These are phyloP conservation scores for Jasminum sambac DNA, from an alignment of 257 asterid species.

Conservation along the genomic window DNA sequence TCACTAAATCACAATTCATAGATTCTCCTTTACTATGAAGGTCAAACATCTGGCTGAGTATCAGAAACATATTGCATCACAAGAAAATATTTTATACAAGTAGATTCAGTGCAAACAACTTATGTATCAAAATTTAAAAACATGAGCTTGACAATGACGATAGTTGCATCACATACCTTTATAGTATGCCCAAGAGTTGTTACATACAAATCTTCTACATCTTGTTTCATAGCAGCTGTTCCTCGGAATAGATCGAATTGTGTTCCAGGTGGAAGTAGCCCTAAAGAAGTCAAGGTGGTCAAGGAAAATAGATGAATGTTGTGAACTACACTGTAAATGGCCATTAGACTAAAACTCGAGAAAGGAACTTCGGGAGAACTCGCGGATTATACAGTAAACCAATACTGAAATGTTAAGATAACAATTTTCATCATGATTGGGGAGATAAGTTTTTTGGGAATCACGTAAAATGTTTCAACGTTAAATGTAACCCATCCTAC, in stretches of 20 bases:
- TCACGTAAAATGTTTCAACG: background rate
- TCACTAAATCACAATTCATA: background rate
- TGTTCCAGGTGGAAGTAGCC: slow-evolving; percentile 97
- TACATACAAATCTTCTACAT: slow-evolving; percentile 88
- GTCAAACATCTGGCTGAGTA: slow-evolving; percentile 7
- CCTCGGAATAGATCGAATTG: slow-evolving; percentile 96
- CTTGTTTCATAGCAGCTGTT: slow-evolving; percentile 99
- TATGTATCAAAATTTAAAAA: background rate
- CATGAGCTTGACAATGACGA: slow-evolving; percentile 12
- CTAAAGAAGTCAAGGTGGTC: slow-evolving; percentile 40
- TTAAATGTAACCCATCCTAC: slow-evolving; percentile 13
- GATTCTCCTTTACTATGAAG: too few relatives aligned
- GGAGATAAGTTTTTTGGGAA: background rate
- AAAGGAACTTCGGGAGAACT: slow-evolving; percentile 17
- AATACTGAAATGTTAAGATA: background rate
- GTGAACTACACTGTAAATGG: slow-evolving; percentile 4
- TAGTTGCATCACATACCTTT: slow-evolving; percentile 47
- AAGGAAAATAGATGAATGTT: background rate
- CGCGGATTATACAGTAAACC: slow-evolving; percentile 1
- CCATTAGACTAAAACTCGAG: slow-evolving; percentile 7
- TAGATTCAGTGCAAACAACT: slow-evolving; percentile 1
- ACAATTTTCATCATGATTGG: slow-evolving; percentile 3
- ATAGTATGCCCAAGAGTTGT: slow-evolving; percentile 88
- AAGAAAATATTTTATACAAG: background rate
- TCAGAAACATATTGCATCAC: background rate